Base-by-base conservation (phyloP, 495 filamentous ascomycete genomes). In the Penicillium subrubescens region DNA sequence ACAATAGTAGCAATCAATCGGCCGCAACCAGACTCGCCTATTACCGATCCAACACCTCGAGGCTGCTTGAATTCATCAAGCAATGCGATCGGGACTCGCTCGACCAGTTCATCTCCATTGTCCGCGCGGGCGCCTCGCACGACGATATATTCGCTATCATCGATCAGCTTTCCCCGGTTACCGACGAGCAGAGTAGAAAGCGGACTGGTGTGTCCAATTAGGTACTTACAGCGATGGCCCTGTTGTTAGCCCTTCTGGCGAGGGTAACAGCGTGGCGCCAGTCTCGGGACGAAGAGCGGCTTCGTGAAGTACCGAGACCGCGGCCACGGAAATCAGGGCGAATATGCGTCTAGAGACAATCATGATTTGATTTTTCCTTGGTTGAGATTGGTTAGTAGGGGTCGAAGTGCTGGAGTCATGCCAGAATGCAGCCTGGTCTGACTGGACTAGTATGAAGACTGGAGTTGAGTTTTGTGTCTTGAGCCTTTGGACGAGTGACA, bases 121-220 rank as follows among this genome's bases (percentile, higher is more conserved):
- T 80, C 57, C 78, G 77, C 37, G 68, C 76, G 12, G 74, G 75
- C 23, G 76, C 73, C 29, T 76, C 76, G 15, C 60, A 75, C 19
- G 37, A 66, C 54, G 65, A 76, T 6, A 78, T 80, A 25, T 72
- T 73, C 33, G 50, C 61, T 5, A 56, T 59, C 2, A 48, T 80
- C 60, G 63, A 73, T 7, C 61, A 65, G 17, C 19, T 69, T 37
- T 62, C 46, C 34, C 10, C 12, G n/a, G 25, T 10, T 6, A 11
- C 15, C 2, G 25, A 14, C 53, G 5, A 21, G 53, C 6, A 33
- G 10, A 17, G 53, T 2, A 56, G 6, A 0, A 8, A 23, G 15
- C 25, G 8, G 21, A 52, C 17, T 14, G 31, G 43, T 23, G 33
- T 0, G 14, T n/a, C 27, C 5, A 23, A 5, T 2, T 43, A 21